phyloP scores from a whole-genome alignment of 2,329 filamentous ascomycete genomes.

The Fusarium setosum region DNA sequence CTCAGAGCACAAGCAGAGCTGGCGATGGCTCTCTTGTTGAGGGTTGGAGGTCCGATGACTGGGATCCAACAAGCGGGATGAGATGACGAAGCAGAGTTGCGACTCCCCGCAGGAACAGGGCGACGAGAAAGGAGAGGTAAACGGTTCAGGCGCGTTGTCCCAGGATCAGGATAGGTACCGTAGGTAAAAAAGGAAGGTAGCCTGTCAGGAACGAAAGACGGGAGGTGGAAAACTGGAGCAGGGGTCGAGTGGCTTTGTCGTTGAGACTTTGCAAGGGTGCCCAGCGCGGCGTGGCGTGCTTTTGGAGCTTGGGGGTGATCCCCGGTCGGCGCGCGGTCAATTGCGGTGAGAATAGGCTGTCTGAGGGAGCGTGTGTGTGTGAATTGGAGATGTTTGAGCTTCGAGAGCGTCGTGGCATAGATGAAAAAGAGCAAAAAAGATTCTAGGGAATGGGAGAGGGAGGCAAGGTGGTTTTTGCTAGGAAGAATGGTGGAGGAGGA shows the following conservation, averaged over 20 bases:
- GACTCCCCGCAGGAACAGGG: slow-evolving; percentile 43
- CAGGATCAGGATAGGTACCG: slow-evolving; percentile 14
- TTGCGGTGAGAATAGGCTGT: slow-evolving; percentile 17
- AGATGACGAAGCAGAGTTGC: slow-evolving; percentile 43
- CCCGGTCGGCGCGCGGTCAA: slow-evolving; percentile 19
- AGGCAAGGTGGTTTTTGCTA: slow-evolving; percentile 5
- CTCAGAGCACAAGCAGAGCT: slow-evolving; percentile 14
- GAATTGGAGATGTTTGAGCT: not conserved
- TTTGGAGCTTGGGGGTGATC: slow-evolving; percentile 31
- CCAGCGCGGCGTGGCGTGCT: slow-evolving; percentile 41
- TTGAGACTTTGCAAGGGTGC: slow-evolving; percentile 38
- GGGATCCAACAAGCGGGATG: slow-evolving; percentile 29
- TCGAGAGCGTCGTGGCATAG: not conserved
- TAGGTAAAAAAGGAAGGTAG: slow-evolving; percentile 16
- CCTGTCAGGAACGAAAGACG: slow-evolving; percentile 33
- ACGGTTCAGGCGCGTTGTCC: slow-evolving; percentile 30
- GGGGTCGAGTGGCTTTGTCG: slow-evolving; percentile 41
- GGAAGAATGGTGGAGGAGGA: slow-evolving; percentile 22
- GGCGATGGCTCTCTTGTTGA: slow-evolving; percentile 1
- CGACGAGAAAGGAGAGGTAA: slow-evolving; percentile 41
- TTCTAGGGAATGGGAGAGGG: not conserved
- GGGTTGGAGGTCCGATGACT: slow-evolving; percentile 20
- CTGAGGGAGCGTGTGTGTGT: not conserved
- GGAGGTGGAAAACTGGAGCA: slow-evolving; percentile 41
- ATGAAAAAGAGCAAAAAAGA: not conserved